Evolutionary conservation across 306 rosid species (phyloP).

Genomic region (Lupinus albus): DNA sequence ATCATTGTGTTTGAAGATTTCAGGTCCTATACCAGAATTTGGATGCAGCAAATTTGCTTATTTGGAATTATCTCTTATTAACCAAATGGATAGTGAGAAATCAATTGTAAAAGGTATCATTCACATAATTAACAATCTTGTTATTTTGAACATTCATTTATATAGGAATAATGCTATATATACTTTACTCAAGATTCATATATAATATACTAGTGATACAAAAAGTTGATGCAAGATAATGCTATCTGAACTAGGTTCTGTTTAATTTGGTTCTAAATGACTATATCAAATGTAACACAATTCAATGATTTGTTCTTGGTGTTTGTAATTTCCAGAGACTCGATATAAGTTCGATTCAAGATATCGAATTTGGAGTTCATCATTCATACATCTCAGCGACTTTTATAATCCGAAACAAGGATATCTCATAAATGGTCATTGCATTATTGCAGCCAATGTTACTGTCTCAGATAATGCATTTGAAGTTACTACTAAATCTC

Average conservation of each 20-base stretch:
- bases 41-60: slow-evolving; percentile 29
- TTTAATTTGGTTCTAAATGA: neutral
- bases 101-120: slow-evolving; percentile 27
- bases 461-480: slow-evolving; percentile 43
- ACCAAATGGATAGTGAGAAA: slow-evolving; percentile 6
- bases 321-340: slow-evolving; percentile 50
- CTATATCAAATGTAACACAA: neutral
- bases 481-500: neutral
- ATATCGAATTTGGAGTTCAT: slow-evolving; percentile 74
- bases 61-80: slow-evolving; percentile 24
- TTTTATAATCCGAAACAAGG: slow-evolving; percentile 62
- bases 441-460: slow-evolving; percentile 66
- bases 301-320: neutral
- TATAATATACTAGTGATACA: too few relatives aligned
- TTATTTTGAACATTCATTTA: neutral
- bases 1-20: slow-evolving; percentile 25
- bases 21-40: slow-evolving; percentile 4
- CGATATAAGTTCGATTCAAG: slow-evolving; percentile 69
- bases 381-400: slow-evolving; percentile 62
- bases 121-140: neutral
- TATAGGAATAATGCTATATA: too few relatives aligned
- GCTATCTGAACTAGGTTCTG: neutral
- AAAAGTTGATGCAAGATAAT: neutral
- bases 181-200: too few relatives aligned
- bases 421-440: slow-evolving; percentile 57